Evolutionary conservation across 192 early-diverging fungal species (phyloP).

Genomic region (Podila epigama): DNA sequence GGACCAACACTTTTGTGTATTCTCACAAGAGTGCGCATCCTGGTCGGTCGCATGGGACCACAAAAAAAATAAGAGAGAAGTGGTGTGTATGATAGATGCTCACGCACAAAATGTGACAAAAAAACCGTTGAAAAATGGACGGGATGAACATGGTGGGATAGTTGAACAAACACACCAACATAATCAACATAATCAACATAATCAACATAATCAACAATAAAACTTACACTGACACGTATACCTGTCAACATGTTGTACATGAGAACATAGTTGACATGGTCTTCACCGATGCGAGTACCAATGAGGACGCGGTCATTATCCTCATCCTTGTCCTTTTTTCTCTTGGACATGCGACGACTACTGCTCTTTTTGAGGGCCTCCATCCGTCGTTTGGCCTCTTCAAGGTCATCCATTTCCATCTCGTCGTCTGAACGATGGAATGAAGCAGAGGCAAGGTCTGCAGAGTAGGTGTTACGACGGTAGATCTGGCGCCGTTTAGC

Average conservation of each 20-base stretch:
- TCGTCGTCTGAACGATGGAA: slow-evolving; percentile 51
- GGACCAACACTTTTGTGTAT: no score
- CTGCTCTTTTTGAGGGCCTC: slow-evolving; percentile 46
- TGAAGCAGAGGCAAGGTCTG: slow-evolving; percentile 45
- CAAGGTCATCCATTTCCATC: slow-evolving; percentile 52
- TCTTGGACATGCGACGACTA: slow-evolving; percentile 51
- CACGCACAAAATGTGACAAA: no score
- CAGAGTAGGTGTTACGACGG: slow-evolving; percentile 54
- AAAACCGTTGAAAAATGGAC: neutral
- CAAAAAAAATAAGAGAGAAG: neutral
- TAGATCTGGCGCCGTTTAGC: slow-evolving; percentile 25
- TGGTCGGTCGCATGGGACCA: no score
- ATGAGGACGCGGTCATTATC: slow-evolving; percentile 57
- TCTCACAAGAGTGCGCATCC: no score
- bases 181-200: neutral
- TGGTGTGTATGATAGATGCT: no score
- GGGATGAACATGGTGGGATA: neutral
- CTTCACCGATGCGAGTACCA: slow-evolving; percentile 91
- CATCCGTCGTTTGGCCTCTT: slow-evolving; percentile 41
- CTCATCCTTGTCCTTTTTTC: slow-evolving; percentile 49
- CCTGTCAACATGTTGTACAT: slow-evolving; percentile 99
- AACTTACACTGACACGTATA: slow-evolving; percentile 85
- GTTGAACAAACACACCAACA: neutral
- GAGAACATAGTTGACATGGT: slow-evolving; percentile 94
- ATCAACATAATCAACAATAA: neutral